Conservation (phyloP, 345 rosid genomes). For the Erodium maritimum region DNA sequence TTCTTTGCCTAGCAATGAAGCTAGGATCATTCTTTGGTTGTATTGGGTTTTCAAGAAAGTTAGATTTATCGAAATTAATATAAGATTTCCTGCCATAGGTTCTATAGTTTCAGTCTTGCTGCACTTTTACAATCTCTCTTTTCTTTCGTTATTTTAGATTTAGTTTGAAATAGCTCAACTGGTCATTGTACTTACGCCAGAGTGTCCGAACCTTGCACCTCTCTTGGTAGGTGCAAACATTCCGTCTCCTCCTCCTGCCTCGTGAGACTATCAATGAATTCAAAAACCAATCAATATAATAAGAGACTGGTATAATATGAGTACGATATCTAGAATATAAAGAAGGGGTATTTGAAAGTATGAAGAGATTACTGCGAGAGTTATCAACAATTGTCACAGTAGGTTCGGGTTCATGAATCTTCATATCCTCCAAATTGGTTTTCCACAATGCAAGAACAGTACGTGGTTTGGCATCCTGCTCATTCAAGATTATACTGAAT, state of each 20-base stretch:
- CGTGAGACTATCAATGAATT: slow-evolving; percentile 50
- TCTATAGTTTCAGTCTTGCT: too few species aligned
- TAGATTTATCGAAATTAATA: too few species aligned
- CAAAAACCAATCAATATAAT: slow-evolving; percentile 28
- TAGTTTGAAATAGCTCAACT: too few species aligned
- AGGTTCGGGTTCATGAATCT: slow-evolving; percentile 55
- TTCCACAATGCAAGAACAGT: slow-evolving; percentile 67
- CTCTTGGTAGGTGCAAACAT: slow-evolving; percentile 18
- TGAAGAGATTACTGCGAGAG: slow-evolving; percentile 52
- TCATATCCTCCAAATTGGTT: slow-evolving; percentile 76
- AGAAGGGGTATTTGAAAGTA: slow-evolving; percentile 7
- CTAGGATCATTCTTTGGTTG: too few species aligned
- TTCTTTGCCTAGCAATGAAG: too few species aligned
- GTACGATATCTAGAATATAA: slow-evolving; percentile 9
- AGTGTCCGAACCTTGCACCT: slow-evolving; percentile 55
- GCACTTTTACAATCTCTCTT: too few species aligned
- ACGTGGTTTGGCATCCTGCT: slow-evolving; percentile 88
- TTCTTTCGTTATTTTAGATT: too few species aligned
- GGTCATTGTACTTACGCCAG: slow-evolving; percentile 63
- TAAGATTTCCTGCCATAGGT: too few species aligned
- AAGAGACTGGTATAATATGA: slow-evolving; percentile 9
- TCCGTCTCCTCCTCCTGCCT: slow-evolving; percentile 33
- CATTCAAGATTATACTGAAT: slow-evolving; percentile 4
- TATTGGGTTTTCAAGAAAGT: too few species aligned
- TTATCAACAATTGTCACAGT: slow-evolving; percentile 65